Evolutionary conservation across 2,329 filamentous ascomycete genomes (phyloP).

Genomic region (Calonectria honghensis): DNA sequence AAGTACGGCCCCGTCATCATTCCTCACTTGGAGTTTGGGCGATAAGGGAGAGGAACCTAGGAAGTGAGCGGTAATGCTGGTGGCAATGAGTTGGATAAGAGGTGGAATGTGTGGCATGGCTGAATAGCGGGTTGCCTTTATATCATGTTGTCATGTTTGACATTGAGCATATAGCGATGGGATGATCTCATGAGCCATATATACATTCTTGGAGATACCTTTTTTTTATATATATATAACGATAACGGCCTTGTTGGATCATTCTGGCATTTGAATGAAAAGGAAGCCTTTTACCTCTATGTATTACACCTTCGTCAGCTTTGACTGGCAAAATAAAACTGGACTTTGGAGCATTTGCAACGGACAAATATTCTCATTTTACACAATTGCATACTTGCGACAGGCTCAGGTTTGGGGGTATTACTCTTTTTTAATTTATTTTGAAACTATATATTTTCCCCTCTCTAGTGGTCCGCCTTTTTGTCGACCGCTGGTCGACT

Average conservation of each 20-base stretch:
- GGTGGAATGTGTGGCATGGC: conserved; percentile 7
- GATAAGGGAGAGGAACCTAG: conserved; percentile 45
- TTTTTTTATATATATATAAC: conserved; percentile 39
- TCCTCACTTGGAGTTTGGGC: conserved; percentile 86
- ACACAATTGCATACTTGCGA: background rate
- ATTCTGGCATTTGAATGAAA: conserved; percentile 4
- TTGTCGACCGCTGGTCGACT: background rate
- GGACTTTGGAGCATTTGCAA: background rate
- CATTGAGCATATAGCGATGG: conserved; percentile 47
- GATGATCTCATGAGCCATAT: conserved; percentile 47
- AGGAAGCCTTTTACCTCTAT: conserved; percentile 35
- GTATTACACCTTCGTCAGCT: conserved; percentile 1
- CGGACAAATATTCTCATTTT: background rate
- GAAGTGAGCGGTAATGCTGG: background rate
- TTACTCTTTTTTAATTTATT: background rate
- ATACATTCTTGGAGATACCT: conserved; percentile 52
- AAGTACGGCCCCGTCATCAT: conserved; percentile 99
- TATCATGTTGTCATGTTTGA: conserved; percentile 22
- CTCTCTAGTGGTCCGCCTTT: conserved; percentile 20
- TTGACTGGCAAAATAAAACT: background rate
- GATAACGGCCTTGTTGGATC: conserved; percentile 36
- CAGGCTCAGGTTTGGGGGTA: background rate
- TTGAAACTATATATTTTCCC: conserved; percentile 40
- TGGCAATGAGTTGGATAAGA: background rate
- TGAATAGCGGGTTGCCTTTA: conserved; percentile 15